A percentile compares a stretch with the other conserved stretches of the same genome.
These are phyloP conservation scores for Spiromastix sp. DNA, from an alignment of 2,329 filamentous ascomycete species.

Conservation along the genomic window DNA sequence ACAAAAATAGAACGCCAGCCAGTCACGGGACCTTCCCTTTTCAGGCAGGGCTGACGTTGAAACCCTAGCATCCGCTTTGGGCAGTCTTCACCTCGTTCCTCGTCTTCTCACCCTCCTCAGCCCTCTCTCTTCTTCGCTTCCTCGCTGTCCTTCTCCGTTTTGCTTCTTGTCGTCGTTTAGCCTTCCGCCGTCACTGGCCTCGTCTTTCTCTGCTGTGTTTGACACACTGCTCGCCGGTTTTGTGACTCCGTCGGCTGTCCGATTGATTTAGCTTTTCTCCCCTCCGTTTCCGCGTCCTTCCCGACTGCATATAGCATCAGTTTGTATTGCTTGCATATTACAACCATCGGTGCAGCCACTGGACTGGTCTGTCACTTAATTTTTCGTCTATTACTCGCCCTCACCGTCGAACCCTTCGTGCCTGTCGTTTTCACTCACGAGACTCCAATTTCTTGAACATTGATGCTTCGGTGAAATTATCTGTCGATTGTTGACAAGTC, in stretches of 20 bases:
- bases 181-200: constrained; percentile 2
- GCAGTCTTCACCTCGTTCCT: neutral
- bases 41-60: too few relatives aligned
- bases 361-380: constrained; percentile 34
- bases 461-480: constrained; percentile 12
- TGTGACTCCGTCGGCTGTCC: constrained; percentile 10
- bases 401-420: too few relatives aligned
- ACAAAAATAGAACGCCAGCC: too few relatives aligned
- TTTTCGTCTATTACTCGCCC: constrained; percentile 15
- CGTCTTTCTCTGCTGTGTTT: constrained; percentile 31
- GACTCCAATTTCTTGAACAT: too few relatives aligned
- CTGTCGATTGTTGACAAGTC: constrained; percentile 3
- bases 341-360: constrained; percentile 33
- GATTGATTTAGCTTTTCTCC: constrained; percentile 27
- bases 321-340: constrained; percentile 11
- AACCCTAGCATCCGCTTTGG: neutral
- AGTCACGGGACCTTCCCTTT: too few relatives aligned
- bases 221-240: constrained; percentile 34
- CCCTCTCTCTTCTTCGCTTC: constrained; percentile 1
- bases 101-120: neutral
- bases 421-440: neutral
- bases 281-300: constrained; percentile 12
- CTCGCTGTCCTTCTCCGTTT: constrained; percentile 4
- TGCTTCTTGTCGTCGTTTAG: constrained; percentile 1
- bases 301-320: constrained; percentile 3